Evolutionary conservation across 1,284 basidiomycete species (phyloP), one percentile per base, ranked within the genome.

Genomic region (Ganoderma lucidum): DNA sequence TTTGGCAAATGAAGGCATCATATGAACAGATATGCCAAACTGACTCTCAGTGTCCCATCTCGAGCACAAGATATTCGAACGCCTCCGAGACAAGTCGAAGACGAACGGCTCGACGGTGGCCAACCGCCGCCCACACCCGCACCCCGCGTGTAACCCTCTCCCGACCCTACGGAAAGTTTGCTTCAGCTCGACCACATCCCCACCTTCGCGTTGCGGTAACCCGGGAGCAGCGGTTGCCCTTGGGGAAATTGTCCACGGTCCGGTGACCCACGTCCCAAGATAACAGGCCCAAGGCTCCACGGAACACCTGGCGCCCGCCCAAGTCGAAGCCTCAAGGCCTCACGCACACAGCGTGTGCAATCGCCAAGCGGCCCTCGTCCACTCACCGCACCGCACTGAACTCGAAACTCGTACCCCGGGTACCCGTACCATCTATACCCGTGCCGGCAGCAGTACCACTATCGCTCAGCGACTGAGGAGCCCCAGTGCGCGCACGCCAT

Each of bases 181-280:
- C 39, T 41, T 12, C 23, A 61, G 23, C n/a, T 15, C 17, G 6
- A 41, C n/a, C 48, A 51, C 48, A 51, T 51, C 48, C 48, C 23
- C 48, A 51, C 23, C 48, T 51, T 51, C 48, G 9, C 10, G 23
- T 23, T 23, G 23, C 48, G 2, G 48, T 12, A 5, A 4, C 51
- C n/a, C 37, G 19, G 63, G 63, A 64, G 51, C 53, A 30, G n/a
- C 62, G 62, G 17, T n/a, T 15, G 23, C 51, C 39, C 19, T 37
- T 41, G 39, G 53, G 53, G 23, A 64, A 44, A 45, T 6, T 10
- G 41, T 19, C 15, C n/a, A 28, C 53, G 53, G 53, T 64, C 63
- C 53, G 51, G 53, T 64, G 63, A 64, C 63, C 63, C 63, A 37
- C 44, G 8, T 62, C 62, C 59, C 39, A 41, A 61, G 59, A 61